Conservation (phyloP, 2,329 filamentous ascomycete genomes). For the Zymoseptoria pseudotritici region DNA sequence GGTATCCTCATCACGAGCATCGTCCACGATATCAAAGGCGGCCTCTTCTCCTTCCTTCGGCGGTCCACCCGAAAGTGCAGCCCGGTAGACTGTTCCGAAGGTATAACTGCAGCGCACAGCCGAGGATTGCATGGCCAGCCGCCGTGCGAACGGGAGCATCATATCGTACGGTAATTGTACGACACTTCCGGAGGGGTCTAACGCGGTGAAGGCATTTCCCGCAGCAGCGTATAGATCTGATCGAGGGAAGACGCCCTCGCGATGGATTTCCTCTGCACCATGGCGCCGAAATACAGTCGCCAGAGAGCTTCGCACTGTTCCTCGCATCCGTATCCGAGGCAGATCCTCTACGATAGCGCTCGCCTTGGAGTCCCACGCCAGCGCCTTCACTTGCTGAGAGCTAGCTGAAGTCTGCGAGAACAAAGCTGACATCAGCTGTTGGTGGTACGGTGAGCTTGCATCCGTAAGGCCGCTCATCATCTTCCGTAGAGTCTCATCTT, state of each 20-base stretch:
- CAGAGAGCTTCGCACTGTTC: constrained; percentile 63
- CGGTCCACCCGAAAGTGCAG: constrained; percentile 69
- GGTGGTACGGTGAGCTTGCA: constrained; percentile 77
- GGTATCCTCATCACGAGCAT: constrained; percentile 50
- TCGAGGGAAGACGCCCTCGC: constrained; percentile 71
- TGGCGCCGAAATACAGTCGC: constrained; percentile 77
- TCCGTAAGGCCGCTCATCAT: constrained; percentile 75
- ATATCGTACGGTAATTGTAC: constrained; percentile 92
- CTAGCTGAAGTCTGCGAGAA: constrained; percentile 53
- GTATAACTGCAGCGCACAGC: constrained; percentile 70
- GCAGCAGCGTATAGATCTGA: constrained; percentile 65
- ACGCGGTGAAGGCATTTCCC: constrained; percentile 64
- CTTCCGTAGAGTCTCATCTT: constrained; percentile 81
- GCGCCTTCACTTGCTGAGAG: constrained; percentile 65
- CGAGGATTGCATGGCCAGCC: constrained; percentile 63
- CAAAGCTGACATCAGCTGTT: constrained; percentile 78
- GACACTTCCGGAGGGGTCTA: constrained; percentile 78
- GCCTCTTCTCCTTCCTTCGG: constrained; percentile 80
- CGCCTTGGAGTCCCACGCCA: constrained; percentile 41
- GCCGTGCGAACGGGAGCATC: constrained; percentile 78
- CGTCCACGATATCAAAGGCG: constrained; percentile 92
- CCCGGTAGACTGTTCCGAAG: constrained; percentile 82
- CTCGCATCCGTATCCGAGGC: constrained; percentile 18
- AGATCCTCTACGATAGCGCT: constrained; percentile 16
- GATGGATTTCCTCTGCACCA: constrained; percentile 73